Evolutionary conservation across 2,329 filamentous ascomycete genomes (phyloP).

Genomic region (Penicillium oxalicum): DNA sequence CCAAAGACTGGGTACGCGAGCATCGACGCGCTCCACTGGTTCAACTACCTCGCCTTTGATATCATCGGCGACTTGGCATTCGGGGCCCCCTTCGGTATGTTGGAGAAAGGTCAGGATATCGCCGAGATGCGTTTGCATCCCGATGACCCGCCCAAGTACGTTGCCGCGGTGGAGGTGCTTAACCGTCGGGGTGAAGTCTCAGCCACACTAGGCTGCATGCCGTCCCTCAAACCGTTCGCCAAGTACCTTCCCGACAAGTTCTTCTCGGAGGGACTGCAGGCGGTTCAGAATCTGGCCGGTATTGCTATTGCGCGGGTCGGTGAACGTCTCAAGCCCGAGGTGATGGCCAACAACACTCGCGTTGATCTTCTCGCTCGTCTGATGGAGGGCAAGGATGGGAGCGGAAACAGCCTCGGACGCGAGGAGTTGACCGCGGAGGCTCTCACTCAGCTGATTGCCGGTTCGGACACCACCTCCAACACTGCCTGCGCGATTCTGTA

Average conservation of each 20-base stretch:
- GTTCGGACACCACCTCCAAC: conserved; percentile 61
- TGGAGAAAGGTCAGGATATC: conserved; percentile 67
- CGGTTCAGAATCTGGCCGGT: conserved; percentile 74
- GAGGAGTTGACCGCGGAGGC: conserved; percentile 84
- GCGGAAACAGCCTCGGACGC: conserved; percentile 66
- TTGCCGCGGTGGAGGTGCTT: conserved; percentile 77
- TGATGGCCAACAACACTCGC: conserved; percentile 55
- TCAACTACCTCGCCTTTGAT: conserved; percentile 61
- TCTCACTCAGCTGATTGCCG: conserved; percentile 76
- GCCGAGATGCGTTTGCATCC: conserved; percentile 64
- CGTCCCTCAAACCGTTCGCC: conserved; percentile 70
- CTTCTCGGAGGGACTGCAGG: conserved; percentile 66
- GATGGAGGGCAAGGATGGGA: conserved; percentile 80
- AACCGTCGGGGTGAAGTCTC: conserved; percentile 85
- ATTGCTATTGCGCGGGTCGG: conserved; percentile 82
- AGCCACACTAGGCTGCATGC: conserved; percentile 68
- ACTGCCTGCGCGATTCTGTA: conserved; percentile 79
- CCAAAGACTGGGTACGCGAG: conserved; percentile 52
- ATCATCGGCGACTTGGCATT: conserved; percentile 61
- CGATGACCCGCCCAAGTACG: conserved; percentile 59
- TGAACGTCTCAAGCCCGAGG: conserved; percentile 62
- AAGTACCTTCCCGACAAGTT: conserved; percentile 76
- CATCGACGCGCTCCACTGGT: conserved; percentile 73
- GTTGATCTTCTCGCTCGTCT: conserved; percentile 75
- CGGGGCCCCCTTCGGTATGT: conserved; percentile 76